Percentiles rank a stretch among this genome's conserved stretches.
Evolutionary conservation across 352 stramenopile species (phyloP).

Genomic region (Phytophthora sp.): DNA sequence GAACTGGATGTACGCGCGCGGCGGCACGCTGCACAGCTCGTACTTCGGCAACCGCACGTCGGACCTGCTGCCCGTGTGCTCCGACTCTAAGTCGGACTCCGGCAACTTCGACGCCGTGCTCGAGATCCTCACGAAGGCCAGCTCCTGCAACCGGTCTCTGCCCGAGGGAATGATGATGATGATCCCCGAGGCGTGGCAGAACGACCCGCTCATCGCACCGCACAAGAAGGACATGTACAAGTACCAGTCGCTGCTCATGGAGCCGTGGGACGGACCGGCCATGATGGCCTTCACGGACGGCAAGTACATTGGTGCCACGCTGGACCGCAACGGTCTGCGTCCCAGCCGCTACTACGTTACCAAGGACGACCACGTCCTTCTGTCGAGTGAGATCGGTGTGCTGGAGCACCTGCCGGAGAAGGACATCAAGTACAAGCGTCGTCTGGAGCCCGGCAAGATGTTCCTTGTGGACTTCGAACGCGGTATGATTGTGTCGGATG

Average conservation of each 20-base stretch:
- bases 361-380: slow-evolving; percentile 95
- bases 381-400: slow-evolving; percentile 96
- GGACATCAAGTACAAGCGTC: slow-evolving; percentile 94
- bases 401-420: slow-evolving; percentile 90
- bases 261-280: slow-evolving; percentile 98
- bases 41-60: slow-evolving; percentile 93
- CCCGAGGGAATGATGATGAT: slow-evolving; percentile 98
- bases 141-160: slow-evolving; percentile 89
- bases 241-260: slow-evolving; percentile 97
- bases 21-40: slow-evolving; percentile 90
- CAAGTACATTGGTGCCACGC: slow-evolving; percentile 95
- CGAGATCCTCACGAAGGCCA: slow-evolving; percentile 94
- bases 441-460: slow-evolving; percentile 97
- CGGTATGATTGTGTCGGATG: slow-evolving; percentile 94
- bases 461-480: slow-evolving; percentile 97
- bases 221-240: slow-evolving; percentile 98
- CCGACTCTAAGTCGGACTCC: slow-evolving; percentile 95
- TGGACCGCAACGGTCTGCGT: slow-evolving; percentile 96
- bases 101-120: slow-evolving; percentile 97
- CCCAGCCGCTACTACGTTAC: slow-evolving; percentile 97
- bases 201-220: slow-evolving; percentile 91
- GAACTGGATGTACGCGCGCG: slow-evolving; percentile 96
- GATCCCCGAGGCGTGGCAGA: slow-evolving; percentile 98
- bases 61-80: slow-evolving; percentile 93
- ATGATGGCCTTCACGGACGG: slow-evolving; percentile 98